Percentiles rank a stretch among this genome's conserved stretches.
These are phyloP conservation scores for Xylaria hypoxylon DNA, from an alignment of 2,329 filamentous ascomycete genomes.

Conservation along the genomic window DNA sequence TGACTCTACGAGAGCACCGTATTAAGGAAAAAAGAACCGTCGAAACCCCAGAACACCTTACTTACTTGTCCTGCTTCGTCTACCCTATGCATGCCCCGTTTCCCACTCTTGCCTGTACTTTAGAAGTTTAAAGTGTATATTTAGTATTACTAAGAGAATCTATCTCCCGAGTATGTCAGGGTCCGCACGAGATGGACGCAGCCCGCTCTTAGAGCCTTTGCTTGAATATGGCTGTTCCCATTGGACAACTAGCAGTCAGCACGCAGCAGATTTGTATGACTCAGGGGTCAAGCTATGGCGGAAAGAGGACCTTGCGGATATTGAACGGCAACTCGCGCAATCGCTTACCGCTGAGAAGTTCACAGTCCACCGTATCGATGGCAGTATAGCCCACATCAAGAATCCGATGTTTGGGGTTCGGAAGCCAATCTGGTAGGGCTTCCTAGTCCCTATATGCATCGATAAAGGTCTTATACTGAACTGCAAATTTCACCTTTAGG, in stretches of 20 bases:
- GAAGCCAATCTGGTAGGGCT: constrained; percentile 44
- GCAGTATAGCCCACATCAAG: constrained; percentile 41
- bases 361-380: constrained; percentile 45
- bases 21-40: too few relatives aligned
- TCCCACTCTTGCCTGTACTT: too few relatives aligned
- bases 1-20: too few relatives aligned
- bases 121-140: too few relatives aligned
- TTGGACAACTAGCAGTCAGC: constrained; percentile 24
- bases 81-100: too few relatives aligned
- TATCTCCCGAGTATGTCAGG: not conserved
- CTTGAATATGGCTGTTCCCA: constrained; percentile 14
- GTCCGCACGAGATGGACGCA: not conserved
- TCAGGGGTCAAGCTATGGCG: constrained; percentile 18
- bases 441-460: not conserved
- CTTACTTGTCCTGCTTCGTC: too few relatives aligned
- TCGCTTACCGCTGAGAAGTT: constrained; percentile 41
- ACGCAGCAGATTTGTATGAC: constrained; percentile 20
- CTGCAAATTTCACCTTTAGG: constrained; percentile 34
- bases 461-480: constrained; percentile 26
- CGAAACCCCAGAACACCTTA: too few relatives aligned
- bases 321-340: constrained; percentile 41
- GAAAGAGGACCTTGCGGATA: constrained; percentile 17
- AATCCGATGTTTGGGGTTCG: constrained; percentile 43
- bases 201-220: not conserved
- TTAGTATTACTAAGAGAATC: too few relatives aligned